Conservation (phyloP, 495 filamentous ascomycete species). For the Collariella sp. region DNA sequence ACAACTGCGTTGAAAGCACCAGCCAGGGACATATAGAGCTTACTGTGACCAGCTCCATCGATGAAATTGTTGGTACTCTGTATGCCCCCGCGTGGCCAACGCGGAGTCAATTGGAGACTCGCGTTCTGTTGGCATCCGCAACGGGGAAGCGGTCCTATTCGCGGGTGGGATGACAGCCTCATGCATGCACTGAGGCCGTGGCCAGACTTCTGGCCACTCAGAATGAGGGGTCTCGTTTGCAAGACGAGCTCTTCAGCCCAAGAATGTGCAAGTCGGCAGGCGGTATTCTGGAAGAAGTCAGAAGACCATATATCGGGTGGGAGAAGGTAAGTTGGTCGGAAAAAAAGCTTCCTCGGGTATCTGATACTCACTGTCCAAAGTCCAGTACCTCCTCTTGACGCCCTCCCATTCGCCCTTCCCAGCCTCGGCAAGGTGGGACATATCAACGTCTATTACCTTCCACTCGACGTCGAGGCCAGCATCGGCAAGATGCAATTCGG, state of each 20-base stretch:
- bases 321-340: no score
- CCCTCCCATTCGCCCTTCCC: slow-evolving; percentile 70
- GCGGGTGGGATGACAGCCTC: not conserved
- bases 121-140: not conserved
- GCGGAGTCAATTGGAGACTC: not conserved
- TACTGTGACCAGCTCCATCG: not conserved
- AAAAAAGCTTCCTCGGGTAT: no score
- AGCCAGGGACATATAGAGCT: not conserved
- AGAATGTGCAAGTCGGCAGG: slow-evolving; percentile 48
- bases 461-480: slow-evolving; percentile 86
- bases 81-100: not conserved
- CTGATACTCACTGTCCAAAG: slow-evolving; percentile 56
- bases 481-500: slow-evolving; percentile 85
- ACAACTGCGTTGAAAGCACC: not conserved
- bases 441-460: slow-evolving; percentile 67
- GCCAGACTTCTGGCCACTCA: not conserved
- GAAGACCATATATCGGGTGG: not conserved
- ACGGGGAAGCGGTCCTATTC: slow-evolving; percentile 7
- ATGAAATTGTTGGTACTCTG: not conserved
- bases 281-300: slow-evolving; percentile 34
- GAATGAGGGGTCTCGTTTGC: not conserved
- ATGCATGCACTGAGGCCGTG: slow-evolving; percentile 16
- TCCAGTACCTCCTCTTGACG: slow-evolving; percentile 81
- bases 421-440: slow-evolving; percentile 40
- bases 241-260: slow-evolving; percentile 37